Base-by-base conservation (phyloP, 2,329 filamentous ascomycete genomes). In the Phialocephala subalpina region DNA sequence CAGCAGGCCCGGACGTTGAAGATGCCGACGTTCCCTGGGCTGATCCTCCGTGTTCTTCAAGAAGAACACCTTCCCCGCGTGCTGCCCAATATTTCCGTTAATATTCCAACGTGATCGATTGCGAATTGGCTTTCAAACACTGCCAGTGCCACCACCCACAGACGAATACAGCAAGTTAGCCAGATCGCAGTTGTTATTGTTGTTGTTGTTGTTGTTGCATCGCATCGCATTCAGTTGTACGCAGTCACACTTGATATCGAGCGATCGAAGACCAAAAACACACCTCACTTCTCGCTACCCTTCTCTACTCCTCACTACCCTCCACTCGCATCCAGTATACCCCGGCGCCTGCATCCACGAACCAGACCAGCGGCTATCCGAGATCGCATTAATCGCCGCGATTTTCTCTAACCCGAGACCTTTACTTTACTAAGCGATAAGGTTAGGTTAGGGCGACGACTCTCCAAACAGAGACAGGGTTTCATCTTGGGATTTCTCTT, bases 11-110 rank as follows among this genome's bases (percentile, higher is more conserved):
- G 55, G 55, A 57, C 20, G 11, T 57, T 14, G 9, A 36, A 4
- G 55, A 38, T 36, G 33, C 55, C 55, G 55, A 36, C 55, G 33
- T 38, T 38, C 55, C 55, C 33, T 57, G 55, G 20, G 55, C 14
- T 20, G 33, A 57, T 57, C 29, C 29, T n/a, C 38, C 29, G 36
- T 16, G 29, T 53, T 29, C 49, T 14, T 53, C 49, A 53, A 53
- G 25, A 53, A n/a, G n/a, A 49, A 22, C 45, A 53, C 9, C 14
- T n/a, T 29, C 25, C 25, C 49, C 49, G 27, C 49, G 12, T 25
- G 25, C 27, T 29, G 11, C 12, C 6, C 49, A 33, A 53, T 53
- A 53, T 18, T 53, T 53, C 25, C 25, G 11, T 53, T 53, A 12
- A 27, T 53, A 33, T 53, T 53, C 25, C 49, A 25, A 53, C 49